Conservation (phyloP, 208 protist species). For the Endotrypanum monterogeii region DNA sequence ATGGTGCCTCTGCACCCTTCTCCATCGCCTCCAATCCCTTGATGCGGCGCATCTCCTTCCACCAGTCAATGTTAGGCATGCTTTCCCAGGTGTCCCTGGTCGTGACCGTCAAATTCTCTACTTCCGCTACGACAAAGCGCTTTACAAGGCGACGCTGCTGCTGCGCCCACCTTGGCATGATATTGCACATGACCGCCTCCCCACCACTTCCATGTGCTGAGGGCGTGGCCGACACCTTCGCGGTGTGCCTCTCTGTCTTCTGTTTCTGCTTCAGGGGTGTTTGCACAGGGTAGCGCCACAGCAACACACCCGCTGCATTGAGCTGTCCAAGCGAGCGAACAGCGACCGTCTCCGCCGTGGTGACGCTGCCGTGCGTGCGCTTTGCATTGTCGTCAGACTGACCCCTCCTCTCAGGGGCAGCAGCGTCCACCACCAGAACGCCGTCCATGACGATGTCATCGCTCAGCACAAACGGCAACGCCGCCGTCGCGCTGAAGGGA, state of each 20-base stretch:
- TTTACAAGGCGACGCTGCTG: conserved; percentile 26
- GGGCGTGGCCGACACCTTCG: background rate
- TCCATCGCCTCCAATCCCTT: background rate
- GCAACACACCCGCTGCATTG: conserved; percentile 22
- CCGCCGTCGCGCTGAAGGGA: conserved; percentile 7
- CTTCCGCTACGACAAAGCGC: conserved; percentile 3
- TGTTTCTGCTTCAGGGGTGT: background rate
- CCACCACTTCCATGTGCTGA: background rate
- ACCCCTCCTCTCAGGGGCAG: background rate
- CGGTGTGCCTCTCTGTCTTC: background rate
- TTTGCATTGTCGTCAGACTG: background rate
- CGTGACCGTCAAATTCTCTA: background rate
- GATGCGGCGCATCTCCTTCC: background rate
- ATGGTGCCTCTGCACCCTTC: background rate
- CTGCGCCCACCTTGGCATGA: conserved; percentile 8
- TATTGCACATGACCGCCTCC: conserved; percentile 22
- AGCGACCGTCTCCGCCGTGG: background rate
- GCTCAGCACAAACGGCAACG: conserved; percentile 18
- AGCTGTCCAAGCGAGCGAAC: conserved; percentile 27
- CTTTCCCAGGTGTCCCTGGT: conserved; percentile 9
- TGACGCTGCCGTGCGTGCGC: background rate
- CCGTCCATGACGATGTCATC: conserved; percentile 24
- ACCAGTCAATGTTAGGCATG: background rate
- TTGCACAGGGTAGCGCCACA: conserved; percentile 12
- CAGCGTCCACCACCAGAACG: conserved; percentile 6